Percentiles rank a stretch among this genome's conserved stretches.
Conservation (phyloP, 2,329 filamentous ascomycete genomes). For the Fusarium sp. region DNA sequence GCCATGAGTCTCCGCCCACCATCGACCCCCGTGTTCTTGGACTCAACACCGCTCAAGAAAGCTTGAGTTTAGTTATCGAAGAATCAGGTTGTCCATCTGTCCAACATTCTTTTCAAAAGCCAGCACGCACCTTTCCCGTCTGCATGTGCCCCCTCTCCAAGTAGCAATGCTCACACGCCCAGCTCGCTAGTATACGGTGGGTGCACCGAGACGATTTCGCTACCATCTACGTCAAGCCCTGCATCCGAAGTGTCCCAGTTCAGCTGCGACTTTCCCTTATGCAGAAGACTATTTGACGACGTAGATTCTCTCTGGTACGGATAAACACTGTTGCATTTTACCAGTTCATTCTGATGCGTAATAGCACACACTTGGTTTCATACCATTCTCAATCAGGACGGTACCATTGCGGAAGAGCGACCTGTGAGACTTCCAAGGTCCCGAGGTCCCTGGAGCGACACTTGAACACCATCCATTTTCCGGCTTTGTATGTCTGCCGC, state of each 20-base stretch:
- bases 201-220: fast-evolving
- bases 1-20: neutral
- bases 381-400: neutral
- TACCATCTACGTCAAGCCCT: neutral
- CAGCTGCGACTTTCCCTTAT: neutral
- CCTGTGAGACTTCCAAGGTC: neutral
- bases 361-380: neutral
- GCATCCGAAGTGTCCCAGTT: neutral
- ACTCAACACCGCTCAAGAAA: too few species aligned
- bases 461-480: neutral
- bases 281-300: fast-evolving
- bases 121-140: fast-evolving
- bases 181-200: fast-evolving
- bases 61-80: fast-evolving
- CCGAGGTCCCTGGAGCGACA: neutral
- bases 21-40: fast-evolving
- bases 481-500: neutral
- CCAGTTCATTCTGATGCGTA: fast-evolving
- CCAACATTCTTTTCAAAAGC: neutral
- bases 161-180: neutral
- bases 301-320: neutral
- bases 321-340: neutral
- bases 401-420: neutral
- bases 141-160: fast-evolving
- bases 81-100: fast-evolving